Evolutionary conservation across 2,329 filamentous ascomycete genomes (phyloP), one percentile per base, ranked within the genome.

Genomic region (Aspergillus spinulosporus): DNA sequence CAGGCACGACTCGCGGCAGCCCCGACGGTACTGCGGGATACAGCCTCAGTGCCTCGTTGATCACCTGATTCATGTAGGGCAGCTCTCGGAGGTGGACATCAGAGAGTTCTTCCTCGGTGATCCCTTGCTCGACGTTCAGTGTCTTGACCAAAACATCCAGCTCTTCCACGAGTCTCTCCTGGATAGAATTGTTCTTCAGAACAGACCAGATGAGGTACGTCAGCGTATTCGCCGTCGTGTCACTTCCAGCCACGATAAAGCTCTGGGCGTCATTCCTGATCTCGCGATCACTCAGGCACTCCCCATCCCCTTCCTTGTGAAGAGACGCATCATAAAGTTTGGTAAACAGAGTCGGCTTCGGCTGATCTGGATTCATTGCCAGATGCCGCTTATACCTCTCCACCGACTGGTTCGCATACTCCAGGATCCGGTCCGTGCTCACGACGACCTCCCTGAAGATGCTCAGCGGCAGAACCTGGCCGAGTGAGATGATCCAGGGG

Each of bases 41-140:
- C 1, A 84, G 74, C 1, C 84, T 78, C 32, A 86, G 73, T 0
- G 83, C 82, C 65, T 87, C 84, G 66, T 76, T 77, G n/a, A 86
- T 60, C 2, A 85, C 72, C n/a, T 82, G 81, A 56, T 86, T 76
- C 1, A 87, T 72, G 4, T 84, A 64, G 1, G 81, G 79, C 0
- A 86, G 72, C 1, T 63, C 62, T 47, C 85, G 80, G 0, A 87
- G 65, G 67, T 72, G 65, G 72, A 79, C 50, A 21, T 70, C 64
- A 0, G 51, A 58, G 3, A 67, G 52, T 21, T 59, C 56, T 1
- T n/a, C 1, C 40, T 52, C 32, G 6, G 6, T 11, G 28, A 29
- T n/a, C 28, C 37, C 21, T 11, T 49, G 8, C 21, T 51, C 48
- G 12, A 49, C 12, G 3, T 14, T 12, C 5, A 40, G 48, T 0